Conservation (phyloP, 1,284 basidiomycete genomes). For the Rugosomyces carneus region DNA sequence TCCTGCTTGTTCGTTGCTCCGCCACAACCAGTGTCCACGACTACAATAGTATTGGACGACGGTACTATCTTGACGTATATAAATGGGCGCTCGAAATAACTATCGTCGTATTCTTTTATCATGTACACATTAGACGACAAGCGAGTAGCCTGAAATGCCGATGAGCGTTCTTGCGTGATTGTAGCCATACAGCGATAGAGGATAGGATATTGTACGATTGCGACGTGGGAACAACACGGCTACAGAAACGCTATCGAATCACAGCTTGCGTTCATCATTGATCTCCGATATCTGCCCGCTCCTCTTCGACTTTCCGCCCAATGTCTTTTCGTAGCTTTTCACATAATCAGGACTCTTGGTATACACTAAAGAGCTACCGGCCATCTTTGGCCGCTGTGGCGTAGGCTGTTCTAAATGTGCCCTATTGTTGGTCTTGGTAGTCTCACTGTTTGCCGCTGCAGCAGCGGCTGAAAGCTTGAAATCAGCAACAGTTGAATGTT, state of each 20-base stretch:
- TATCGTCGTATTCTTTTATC: slow-evolving; percentile 45
- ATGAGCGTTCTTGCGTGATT: background rate
- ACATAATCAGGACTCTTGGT: slow-evolving; percentile 15
- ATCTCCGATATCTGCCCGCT: too few species aligned
- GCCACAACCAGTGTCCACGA: slow-evolving; percentile 52
- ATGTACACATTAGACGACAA: slow-evolving; percentile 43
- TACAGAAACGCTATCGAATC: too few species aligned
- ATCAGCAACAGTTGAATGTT: slow-evolving; percentile 9
- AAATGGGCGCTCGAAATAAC: slow-evolving; percentile 46
- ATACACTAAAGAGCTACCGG: slow-evolving; percentile 10
- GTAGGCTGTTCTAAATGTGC: slow-evolving; percentile 13
- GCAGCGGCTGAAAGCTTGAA: slow-evolving; percentile 3
- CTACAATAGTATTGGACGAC: slow-evolving; percentile 33
- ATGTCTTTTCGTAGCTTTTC: slow-evolving; percentile 13
- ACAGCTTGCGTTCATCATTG: too few species aligned
- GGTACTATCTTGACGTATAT: slow-evolving; percentile 45
- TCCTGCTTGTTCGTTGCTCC: slow-evolving; percentile 35
- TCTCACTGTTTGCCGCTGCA: background rate
- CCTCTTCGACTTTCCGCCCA: background rate
- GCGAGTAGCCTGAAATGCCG: slow-evolving; percentile 40
- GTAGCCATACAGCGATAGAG: too few species aligned
- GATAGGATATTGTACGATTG: too few species aligned
- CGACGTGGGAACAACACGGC: too few species aligned
- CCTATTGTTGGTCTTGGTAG: background rate
- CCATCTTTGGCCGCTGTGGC: slow-evolving; percentile 12